Conservation (phyloP, 495 filamentous ascomycete species). For the Penicillium desertorum region DNA sequence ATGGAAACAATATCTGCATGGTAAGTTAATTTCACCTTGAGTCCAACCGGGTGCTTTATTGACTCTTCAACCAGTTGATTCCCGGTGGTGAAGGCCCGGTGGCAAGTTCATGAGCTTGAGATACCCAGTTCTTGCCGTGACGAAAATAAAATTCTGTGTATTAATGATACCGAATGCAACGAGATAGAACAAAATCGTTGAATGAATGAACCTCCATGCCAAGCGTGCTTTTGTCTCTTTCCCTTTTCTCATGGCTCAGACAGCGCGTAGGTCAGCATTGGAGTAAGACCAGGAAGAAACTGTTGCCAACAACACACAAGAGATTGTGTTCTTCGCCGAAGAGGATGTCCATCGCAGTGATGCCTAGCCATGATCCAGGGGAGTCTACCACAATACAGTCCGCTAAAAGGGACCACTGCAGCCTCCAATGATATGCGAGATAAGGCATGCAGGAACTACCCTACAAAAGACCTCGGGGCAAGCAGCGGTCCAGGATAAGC, state of each 20-base stretch:
- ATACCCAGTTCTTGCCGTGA: constrained; percentile 18
- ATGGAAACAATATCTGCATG: constrained; percentile 99
- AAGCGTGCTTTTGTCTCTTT: not conserved
- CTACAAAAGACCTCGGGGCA: not conserved
- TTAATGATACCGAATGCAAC: constrained; percentile 39
- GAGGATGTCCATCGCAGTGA: not conserved
- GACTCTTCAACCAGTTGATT: constrained; percentile 61
- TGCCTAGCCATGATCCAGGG: not conserved
- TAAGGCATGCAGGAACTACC: not conserved
- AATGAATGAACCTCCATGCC: constrained; percentile 18
- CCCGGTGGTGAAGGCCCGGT: constrained; percentile 80
- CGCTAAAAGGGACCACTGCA: not conserved
- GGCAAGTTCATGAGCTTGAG: constrained; percentile 32
- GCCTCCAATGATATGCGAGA: not conserved
- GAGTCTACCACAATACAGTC: not conserved
- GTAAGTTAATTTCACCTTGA: constrained; percentile 46
- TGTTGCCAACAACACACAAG: not conserved
- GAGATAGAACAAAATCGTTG: constrained; percentile 24
- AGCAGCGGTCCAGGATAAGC: not conserved
- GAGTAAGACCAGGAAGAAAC: not conserved
- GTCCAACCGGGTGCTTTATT: not conserved
- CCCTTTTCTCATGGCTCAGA: not conserved
- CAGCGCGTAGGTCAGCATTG: not conserved
- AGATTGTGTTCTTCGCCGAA: not conserved
- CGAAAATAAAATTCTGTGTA: constrained; percentile 28